These are phyloP conservation scores for Jimgerdemannia lactiflua DNA, from an alignment of 192 early-diverging fungal genomes.

Conservation along the genomic window DNA sequence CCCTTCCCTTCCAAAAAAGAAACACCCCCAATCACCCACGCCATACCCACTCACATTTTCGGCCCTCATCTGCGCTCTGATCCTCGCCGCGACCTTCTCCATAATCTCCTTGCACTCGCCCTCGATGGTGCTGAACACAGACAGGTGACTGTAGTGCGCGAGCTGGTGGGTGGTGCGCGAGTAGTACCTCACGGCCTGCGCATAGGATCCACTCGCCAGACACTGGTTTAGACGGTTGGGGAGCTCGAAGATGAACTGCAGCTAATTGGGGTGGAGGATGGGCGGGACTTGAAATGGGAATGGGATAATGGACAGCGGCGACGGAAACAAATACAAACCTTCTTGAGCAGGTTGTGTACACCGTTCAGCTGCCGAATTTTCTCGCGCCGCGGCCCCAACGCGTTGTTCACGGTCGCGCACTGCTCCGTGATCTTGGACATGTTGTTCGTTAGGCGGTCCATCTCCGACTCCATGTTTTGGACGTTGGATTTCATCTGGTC, in stretches of 20 bases:
- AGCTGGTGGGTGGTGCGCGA: constrained; percentile 66
- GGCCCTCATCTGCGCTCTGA: constrained; percentile 51
- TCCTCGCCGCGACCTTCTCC: constrained; percentile 58
- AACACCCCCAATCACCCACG: too few relatives aligned
- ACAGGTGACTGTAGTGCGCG: constrained; percentile 71
- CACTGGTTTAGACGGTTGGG: constrained; percentile 69
- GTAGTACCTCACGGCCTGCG: constrained; percentile 78
- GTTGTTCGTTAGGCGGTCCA: constrained; percentile 67
- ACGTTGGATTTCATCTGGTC: constrained; percentile 81
- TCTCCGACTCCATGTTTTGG: constrained; percentile 83
- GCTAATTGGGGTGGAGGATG: constrained; percentile 18
- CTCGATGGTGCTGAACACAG: constrained; percentile 77
- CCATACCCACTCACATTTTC: constrained; percentile 15
- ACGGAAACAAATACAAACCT: constrained; percentile 32
- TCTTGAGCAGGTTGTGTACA: constrained; percentile 69
- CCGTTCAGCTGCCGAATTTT: constrained; percentile 71
- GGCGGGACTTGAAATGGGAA: neutral
- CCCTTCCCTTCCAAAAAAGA: too few relatives aligned
- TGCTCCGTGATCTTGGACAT: constrained; percentile 61
- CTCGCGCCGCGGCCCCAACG: constrained; percentile 63
- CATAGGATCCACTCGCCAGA: constrained; percentile 55
- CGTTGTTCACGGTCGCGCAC: constrained; percentile 48
- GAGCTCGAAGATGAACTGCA: constrained; percentile 89
- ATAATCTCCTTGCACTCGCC: constrained; percentile 81
- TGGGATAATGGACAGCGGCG: neutral